Evolutionary conservation across 805 yeast genomes (phyloP), one percentile per base, ranked within the genome.

Genomic region (Cyberlindnera euphorbiae): DNA sequence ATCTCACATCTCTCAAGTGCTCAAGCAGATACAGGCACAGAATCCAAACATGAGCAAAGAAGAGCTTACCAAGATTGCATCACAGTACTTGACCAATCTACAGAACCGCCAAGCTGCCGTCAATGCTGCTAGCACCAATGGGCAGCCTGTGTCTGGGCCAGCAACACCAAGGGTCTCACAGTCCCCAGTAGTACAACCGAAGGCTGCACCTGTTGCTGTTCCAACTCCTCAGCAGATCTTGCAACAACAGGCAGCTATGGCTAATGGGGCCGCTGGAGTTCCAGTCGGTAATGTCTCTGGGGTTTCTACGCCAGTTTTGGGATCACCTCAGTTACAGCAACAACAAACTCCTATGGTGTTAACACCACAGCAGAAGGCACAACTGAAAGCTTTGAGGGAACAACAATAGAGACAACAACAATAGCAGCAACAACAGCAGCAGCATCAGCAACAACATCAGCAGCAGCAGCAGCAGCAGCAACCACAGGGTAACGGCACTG

Each of bases 61-160:
- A 38, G 82, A 79, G 48, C 83, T 79, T 1, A 75, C 82, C 3
- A 71, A 75, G 39, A 63, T 79, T 38, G 85, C 86, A 3, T 82
- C 82, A 3, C 68, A 77, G 12, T 77, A 78, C 47, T 55, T 79
- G 43, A 78, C 83, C 1, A 73, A 68, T 41, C 58, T 74, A 52
- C 50, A 47, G 48, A 71, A 65, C 32, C 57, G 65, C 21, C 54
- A 33, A 14, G 15, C 15, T 7, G 28, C 15, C 6, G 8, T 26
- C 6, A 11, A 7, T 39, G 51, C 39, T 46, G 54, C 46, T 17
- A 25, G 5, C 8, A 42, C 43, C 4, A 51, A 31, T 21, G 33
- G 32, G 8, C 24, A 29, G 4, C 26, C 41, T 17, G 33, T 17
- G 11, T 27, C 41, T 8, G 35, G 36, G 12, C 33, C 25, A 7